Evolutionary conservation across 345 rosid species (phyloP).

Genomic region (Fremontodendron californicum): DNA sequence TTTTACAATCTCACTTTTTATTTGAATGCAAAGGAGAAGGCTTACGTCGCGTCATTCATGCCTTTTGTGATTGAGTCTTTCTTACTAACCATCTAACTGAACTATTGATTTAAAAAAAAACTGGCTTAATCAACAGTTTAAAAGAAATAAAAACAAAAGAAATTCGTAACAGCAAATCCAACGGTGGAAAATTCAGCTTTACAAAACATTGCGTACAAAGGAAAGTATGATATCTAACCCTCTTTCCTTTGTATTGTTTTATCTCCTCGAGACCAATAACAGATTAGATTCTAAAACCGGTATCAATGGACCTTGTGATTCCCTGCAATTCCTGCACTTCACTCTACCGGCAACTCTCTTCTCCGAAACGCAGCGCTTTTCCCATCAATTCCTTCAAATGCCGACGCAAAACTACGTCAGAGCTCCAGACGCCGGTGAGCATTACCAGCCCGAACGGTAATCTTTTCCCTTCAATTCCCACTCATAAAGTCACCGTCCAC

Average conservation of each 20-base stretch:
- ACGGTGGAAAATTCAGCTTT: background rate
- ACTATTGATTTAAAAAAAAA: too few species aligned
- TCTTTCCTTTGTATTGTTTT: background rate
- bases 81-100: too few species aligned
- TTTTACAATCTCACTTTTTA: too few species aligned
- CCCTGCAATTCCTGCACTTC: constrained; percentile 33
- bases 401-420: constrained; percentile 35
- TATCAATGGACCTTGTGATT: constrained; percentile 45
- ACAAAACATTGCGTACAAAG: background rate
- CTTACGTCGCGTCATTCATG: too few species aligned
- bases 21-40: too few species aligned
- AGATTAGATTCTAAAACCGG: background rate
- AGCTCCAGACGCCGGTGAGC: constrained; percentile 46
- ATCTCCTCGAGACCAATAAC: constrained; percentile 8
- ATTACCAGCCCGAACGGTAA: constrained; percentile 26
- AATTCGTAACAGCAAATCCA: background rate
- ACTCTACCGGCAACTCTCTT: constrained; percentile 13
- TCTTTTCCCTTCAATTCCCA: constrained; percentile 40
- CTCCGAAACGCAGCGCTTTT: constrained; percentile 8
- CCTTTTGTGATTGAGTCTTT: too few species aligned
- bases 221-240: background rate
- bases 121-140: too few species aligned
- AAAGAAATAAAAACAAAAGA: too few species aligned
- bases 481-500: constrained; percentile 80
- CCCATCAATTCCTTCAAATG: constrained; percentile 18